Evolutionary conservation across 2,329 filamentous ascomycete species (phyloP), one percentile per base, ranked within the genome.

Genomic region (Colletotrichum theobromicola): DNA sequence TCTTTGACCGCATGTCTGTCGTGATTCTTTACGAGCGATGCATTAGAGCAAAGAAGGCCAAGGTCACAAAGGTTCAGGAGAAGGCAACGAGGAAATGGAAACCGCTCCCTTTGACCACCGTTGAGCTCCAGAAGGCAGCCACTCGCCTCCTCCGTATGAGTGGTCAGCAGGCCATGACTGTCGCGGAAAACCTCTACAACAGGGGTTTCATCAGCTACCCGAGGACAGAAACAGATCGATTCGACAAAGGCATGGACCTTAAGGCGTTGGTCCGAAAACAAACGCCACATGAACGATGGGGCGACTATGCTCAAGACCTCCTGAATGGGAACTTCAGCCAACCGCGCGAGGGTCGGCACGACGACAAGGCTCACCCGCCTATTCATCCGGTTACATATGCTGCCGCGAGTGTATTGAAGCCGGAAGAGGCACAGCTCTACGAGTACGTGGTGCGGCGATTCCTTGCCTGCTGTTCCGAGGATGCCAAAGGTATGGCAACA

Each of bases 141-240:
- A 98, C 94, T 77, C 90, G 93, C 32, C 95, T 97, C 79, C 89
- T 99, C 28, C 92, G 92, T n/a, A 95, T 99, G 92, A 95, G 93
- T 76, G 96, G 96, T 85, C 94, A 98, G 79, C 90, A 93, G 74
- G 95, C 98, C 58, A 98, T 99, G 96, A 93, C 90, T 63, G 88
- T 93, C 28, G 97, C 97, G 6, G 97, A 99, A 83, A 87, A 88
- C 7, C 90, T 99, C 3, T 99, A 99, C 86, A 96, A 95, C 62
- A 95, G 94, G 83, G 97, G 97, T 0, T 98, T 96, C 85, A 98
- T 99, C 84, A 98, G 96, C 83, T 99, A 99, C 83, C 97, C 97
- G 2, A 93, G 97, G 84, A 99, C 97, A 0, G 97, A 99, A 83
- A 99, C 97, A 0, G 97, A 99, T 83, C 94, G 96, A 35, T 99